phyloP scores from a whole-genome alignment of 805 yeast species.

The Candida hungchunana region DNA sequence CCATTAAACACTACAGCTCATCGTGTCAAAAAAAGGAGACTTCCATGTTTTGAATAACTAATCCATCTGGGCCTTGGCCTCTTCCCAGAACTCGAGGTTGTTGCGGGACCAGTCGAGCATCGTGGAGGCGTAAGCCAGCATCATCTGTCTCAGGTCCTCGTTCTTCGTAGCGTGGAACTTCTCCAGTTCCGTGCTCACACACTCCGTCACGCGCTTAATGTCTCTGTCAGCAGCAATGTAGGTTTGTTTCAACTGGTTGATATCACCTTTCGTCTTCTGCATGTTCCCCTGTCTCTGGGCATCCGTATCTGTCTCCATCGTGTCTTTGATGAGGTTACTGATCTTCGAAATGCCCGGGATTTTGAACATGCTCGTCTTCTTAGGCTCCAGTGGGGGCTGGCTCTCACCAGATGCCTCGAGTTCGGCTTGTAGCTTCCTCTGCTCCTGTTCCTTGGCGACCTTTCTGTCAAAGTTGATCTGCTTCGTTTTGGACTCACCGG shows the following conservation, averaged over 20 bases:
- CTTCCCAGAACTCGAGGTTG: conserved; percentile 65
- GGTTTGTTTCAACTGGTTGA: conserved; percentile 45
- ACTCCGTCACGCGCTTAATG: conserved; percentile 42
- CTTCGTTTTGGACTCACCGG: conserved; percentile 23
- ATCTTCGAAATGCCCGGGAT: conserved; percentile 51
- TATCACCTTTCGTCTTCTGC: conserved; percentile 40
- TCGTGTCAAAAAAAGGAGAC: too few relatives aligned
- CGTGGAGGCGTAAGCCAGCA: conserved; percentile 49
- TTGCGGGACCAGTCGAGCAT: conserved; percentile 64
- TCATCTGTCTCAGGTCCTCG: conserved; percentile 46
- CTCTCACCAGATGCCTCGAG: conserved; percentile 4
- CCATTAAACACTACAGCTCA: background rate
- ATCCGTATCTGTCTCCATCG: conserved; percentile 61
- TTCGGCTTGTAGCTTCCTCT: conserved; percentile 6
- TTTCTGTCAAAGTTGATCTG: conserved; percentile 28
- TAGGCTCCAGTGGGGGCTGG: conserved; percentile 22
- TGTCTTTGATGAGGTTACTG: conserved; percentile 50
- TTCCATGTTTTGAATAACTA: background rate
- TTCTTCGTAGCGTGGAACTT: conserved; percentile 47
- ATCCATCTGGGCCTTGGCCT: conserved; percentile 35
- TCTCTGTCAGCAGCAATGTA: conserved; percentile 51
- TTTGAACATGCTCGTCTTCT: conserved; percentile 37
- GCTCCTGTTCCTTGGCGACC: conserved; percentile 18
- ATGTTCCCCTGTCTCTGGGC: conserved; percentile 51
- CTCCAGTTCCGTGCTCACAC: conserved; percentile 36